phyloP scores from a whole-genome alignment of 129 eudicot species.

The Flaveria ramosissima region DNA sequence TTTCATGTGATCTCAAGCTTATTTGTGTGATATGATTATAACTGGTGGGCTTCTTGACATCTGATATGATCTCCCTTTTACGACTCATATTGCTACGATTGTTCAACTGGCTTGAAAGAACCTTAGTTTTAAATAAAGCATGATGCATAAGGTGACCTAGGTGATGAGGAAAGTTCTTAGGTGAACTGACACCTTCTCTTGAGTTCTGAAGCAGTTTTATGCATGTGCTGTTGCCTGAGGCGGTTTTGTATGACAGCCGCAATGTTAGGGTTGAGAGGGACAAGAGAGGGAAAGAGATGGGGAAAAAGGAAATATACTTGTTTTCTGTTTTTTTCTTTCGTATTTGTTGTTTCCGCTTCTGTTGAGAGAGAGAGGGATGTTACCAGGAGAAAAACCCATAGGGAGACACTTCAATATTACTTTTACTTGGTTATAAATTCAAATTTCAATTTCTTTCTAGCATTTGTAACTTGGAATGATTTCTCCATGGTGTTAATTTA shows the following conservation, averaged over 20 bases:
- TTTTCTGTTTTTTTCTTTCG: no score
- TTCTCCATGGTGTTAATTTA: slow-evolving; percentile 21
- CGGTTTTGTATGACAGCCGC: not conserved
- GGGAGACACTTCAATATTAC: not conserved
- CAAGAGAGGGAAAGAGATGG: no score
- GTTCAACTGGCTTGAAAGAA: not conserved
- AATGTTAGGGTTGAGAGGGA: not conserved
- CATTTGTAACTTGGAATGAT: not conserved
- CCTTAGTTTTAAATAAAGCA: not conserved
- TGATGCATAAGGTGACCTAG: not conserved
- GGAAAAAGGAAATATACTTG: no score
- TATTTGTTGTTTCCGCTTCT: no score
- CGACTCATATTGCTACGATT: not conserved
- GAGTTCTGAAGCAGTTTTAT: not conserved
- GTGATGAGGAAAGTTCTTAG: not conserved
- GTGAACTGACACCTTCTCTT: not conserved
- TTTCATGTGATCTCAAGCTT: not conserved
- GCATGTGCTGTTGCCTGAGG: not conserved
- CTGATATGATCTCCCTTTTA: not conserved
- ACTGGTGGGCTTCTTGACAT: slow-evolving; percentile 13
- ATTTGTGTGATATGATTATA: not conserved
- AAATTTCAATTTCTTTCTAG: not conserved
- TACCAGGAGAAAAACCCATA: not conserved
- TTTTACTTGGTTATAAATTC: not conserved
- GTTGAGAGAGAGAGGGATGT: not conserved